Evolutionary conservation across 106 monocot species (phyloP).

Genomic region (Dendrobium officinale): DNA sequence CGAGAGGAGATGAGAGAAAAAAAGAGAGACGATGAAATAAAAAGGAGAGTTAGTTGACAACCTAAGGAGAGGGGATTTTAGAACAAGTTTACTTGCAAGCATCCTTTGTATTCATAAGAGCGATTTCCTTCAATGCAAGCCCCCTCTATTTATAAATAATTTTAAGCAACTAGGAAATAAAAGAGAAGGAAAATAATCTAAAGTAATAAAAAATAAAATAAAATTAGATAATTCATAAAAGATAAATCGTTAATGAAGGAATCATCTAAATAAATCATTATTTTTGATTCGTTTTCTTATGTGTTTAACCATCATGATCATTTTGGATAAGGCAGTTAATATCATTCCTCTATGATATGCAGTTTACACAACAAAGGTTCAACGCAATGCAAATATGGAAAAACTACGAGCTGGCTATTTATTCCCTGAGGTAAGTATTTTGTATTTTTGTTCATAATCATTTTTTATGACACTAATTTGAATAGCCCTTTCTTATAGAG

Average conservation of each 20-base stretch:
- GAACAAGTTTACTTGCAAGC: too few species aligned
- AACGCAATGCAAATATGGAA: conserved; percentile 77
- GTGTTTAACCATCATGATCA: neutral
- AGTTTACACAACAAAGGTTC: conserved; percentile 77
- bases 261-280: neutral
- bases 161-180: neutral
- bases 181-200: neutral
- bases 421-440: conserved; percentile 74
- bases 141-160: neutral
- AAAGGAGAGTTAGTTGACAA: too few species aligned
- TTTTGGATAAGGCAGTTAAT: neutral
- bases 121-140: neutral
- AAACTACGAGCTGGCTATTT: conserved; percentile 93
- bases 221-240: too few species aligned
- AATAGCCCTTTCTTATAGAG: neutral
- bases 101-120: too few species aligned
- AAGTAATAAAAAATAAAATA: too few species aligned
- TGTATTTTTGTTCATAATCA: neutral
- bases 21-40: too few species aligned
- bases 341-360: conserved; percentile 2
- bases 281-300: neutral
- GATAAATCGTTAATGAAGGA: neutral
- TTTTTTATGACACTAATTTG: neutral
- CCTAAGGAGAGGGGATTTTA: too few species aligned
- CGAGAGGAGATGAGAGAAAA: too few species aligned